Evolutionary conservation across 2,329 filamentous ascomycete genomes (phyloP), one percentile per base, ranked within the genome.

Genomic region (Penicillium occitanis): DNA sequence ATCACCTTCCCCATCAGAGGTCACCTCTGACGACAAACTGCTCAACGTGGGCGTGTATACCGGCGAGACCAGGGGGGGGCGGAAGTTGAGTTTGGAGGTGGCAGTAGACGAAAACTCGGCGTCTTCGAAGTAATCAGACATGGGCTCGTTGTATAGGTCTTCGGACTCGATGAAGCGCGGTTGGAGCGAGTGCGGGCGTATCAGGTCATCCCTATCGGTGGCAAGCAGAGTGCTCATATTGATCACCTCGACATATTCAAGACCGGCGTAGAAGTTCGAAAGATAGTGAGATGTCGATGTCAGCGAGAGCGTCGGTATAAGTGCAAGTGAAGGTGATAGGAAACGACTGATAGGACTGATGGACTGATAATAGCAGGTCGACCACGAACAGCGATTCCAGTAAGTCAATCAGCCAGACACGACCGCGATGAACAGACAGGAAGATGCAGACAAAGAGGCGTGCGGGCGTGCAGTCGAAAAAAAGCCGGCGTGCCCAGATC

Each of bases 11-110:
- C 68, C 63, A 19, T 73, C 70, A 22, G 72, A 70, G 17, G 70
- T 69, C 19, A 71, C 70, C 61, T 73, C 72, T 48, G 80, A 72
- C 0, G 80, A 79, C 11, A 80, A 64, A 63, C 72, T 77, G 66
- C 77, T 78, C 17, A 78, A 68, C 14, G 78, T 75, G 3, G 79
- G 77, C 7, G 75, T 72, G 61, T 78, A 79, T 14, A 76, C 74
- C 3, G 74, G 69, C 64, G 73, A 70, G 5, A 72, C 72, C 2
- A 74, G 73, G 28, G 71, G 67, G 11, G 74, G 70, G 3, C 72
- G 71, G 67, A 78, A 73, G 46, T 70, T 74, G 6, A 80, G 76
- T 22, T 79, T 78, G 13, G 79, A 80, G 5, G 75, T 70, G 3
- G 73, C 66, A 1, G 78, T 77, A 14, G 76, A 64, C 42, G 73